A percentile compares a stretch with the other conserved stretches of the same genome.
Evolutionary conservation across 768 basidiomycete species (phyloP).

Genomic region (Sarcodon aspratus): DNA sequence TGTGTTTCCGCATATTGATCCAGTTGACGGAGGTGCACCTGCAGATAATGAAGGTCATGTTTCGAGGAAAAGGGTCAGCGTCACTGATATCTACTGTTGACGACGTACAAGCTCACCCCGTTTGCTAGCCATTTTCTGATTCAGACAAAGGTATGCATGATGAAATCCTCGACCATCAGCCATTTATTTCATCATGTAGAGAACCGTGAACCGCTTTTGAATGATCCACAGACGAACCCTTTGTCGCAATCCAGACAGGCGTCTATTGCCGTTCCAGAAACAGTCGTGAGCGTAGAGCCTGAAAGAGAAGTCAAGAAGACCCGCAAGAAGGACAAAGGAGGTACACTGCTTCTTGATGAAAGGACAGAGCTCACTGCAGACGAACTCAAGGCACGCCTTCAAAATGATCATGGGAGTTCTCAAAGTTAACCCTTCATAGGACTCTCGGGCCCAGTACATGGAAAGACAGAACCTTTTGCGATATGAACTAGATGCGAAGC

Average conservation of each 20-base stretch:
- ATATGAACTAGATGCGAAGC: constrained; percentile 39
- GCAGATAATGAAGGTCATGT: too few relatives aligned
- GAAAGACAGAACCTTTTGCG: constrained; percentile 46
- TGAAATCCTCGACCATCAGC: not conserved
- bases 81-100: too few relatives aligned
- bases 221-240: not conserved
- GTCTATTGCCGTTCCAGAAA: constrained; percentile 2
- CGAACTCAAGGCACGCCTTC: constrained; percentile 50
- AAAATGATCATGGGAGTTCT: not conserved
- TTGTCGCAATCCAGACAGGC: too few relatives aligned
- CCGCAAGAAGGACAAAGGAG: constrained; percentile 33
- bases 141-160: constrained; percentile 6
- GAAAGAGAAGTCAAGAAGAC: not conserved
- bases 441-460: constrained; percentile 50
- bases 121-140: not conserved
- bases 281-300: constrained; percentile 1
- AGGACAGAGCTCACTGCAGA: constrained; percentile 77
- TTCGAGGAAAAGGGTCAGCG: too few relatives aligned
- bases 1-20: constrained; percentile 7
- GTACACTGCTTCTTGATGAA: constrained; percentile 51
- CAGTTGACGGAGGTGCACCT: not conserved
- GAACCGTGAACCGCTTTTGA: not conserved
- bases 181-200: not conserved
- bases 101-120: not conserved
- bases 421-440: not conserved